Base-by-base conservation (phyloP, 768 basidiomycete genomes). In the Trametes sanguinea region DNA sequence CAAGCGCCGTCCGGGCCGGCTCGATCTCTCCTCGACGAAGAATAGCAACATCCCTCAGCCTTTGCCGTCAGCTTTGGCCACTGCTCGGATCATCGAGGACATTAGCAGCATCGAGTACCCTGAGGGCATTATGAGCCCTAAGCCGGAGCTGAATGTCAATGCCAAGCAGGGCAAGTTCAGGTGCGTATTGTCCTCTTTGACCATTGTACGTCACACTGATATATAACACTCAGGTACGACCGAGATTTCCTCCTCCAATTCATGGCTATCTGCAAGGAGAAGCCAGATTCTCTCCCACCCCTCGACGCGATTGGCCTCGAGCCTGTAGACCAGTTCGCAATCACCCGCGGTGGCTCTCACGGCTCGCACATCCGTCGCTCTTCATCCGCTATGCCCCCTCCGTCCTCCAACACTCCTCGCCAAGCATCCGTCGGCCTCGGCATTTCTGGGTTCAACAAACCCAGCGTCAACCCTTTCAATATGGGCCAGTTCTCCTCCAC, bases 181-280 rank as follows among this genome's bases (percentile, higher is more conserved):
- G 92, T 92, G 75, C 62, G 68, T 69, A 22, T 16, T 32, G 61
- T 46, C 33, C 32, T 7, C 30, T 54, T 42, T 56, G 40, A 46
- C 10, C 14, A 17, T 65, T 46, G 37, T 47, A 2, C 3, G 9
- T 5, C 10, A 32, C 65, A 37, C 6, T 45, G 33, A 58, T 62
- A 54, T 64, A 35, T 43, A 50, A 32, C 16, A 13, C 39, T 27
- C 63, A 94, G 96, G 70, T 99, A 99, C 73, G 94, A 98, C 74
- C 94, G 95, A 39, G 94, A 95, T 17, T 99, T 99, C 86, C 83
- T 99, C 29, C 76, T 99, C 61, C 96, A 99, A 73, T 99, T 99
- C 79, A 95, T 97, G 92, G 76, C 78, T 27, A 77, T 96, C 62
- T 99, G 97, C 82, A 92, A 87, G 74, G 96, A 98, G 78, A 95